These are phyloP conservation scores for Puccinellia tenuiflora DNA, from an alignment of 176 grass and related monocot species.

Conservation along the genomic window DNA sequence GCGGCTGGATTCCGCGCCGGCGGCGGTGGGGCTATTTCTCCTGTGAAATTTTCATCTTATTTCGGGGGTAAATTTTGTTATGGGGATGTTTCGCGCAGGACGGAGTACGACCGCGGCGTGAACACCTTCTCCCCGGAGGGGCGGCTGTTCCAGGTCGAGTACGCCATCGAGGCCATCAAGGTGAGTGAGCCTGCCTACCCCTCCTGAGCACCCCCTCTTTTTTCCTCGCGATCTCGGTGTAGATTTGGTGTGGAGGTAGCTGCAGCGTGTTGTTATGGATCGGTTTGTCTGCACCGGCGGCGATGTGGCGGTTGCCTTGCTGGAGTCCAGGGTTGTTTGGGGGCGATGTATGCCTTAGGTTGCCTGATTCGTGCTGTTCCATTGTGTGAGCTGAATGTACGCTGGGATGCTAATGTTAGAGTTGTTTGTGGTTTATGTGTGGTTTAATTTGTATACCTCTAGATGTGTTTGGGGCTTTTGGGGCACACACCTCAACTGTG, in stretches of 20 bases:
- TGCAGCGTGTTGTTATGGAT: neutral
- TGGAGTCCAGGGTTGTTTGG: neutral
- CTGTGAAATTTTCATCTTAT: neutral
- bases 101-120: slow-evolving; percentile 80
- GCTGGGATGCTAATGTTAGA: neutral
- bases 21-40: neutral
- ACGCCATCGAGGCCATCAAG: slow-evolving; percentile 92
- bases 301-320: neutral
- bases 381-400: neutral
- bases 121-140: slow-evolving; percentile 85
- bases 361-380: neutral
- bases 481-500: neutral
- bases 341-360: neutral
- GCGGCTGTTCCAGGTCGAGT: slow-evolving; percentile 82
- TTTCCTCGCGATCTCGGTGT: neutral
- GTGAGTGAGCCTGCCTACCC: slow-evolving; percentile 15
- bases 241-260: neutral
- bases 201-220: neutral
- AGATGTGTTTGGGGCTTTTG: neutral
- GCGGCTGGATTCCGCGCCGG: neutral
- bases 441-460: neutral
- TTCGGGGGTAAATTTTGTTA: neutral
- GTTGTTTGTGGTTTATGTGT: neutral
- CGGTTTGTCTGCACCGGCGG: neutral
- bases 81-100: slow-evolving; percentile 22